Evolutionary conservation across 495 filamentous ascomycete species (phyloP), one percentile per base, ranked within the genome.

Genomic region (Aspergillus conjunctus): DNA sequence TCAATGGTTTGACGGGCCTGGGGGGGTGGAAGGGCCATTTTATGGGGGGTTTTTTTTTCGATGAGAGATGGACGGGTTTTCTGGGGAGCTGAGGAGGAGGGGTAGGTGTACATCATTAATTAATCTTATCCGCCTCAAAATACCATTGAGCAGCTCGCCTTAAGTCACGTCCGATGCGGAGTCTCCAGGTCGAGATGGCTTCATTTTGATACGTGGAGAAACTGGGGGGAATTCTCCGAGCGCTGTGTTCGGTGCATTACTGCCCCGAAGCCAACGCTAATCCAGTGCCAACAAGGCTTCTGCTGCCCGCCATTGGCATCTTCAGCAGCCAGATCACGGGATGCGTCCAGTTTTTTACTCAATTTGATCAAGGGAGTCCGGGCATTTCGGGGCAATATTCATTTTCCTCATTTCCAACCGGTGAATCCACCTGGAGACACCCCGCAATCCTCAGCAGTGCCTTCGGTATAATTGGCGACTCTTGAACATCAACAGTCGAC

Each of bases 1-100:
- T 81, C 73, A 66, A 90, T 83, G 32, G 77, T 79, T 30, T 68
- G 67, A 68, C 88, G 83, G 33, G 90, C 71, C 54, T 83, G 62
- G 22, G 71, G 52, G 37, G 68, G 46, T 43, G 59, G 37, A 52
- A 62, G 49, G 43, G 54, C 6, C 37, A 26, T 26, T 26, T 26
- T 26, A 26, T 26, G 26, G 26, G 26, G 5, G 2, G 5, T 26
- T 26, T 5, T 26, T 26, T 26, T 26, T 26, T 14, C 41, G 30
- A 46, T 21, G 41, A 33, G 11, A 30, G n/a, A 30, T 31, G 54
- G 17, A 21, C 7, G 8, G 44, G 20, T 21, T 7, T 17, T 11
- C 10, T 46, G 17, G 7, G 10, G 18, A 0, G 18, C 4, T 21
- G 4, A 37, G 1, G 15, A 41, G 10, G 18, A 48, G 18, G 18